Evolutionary conservation across 2,329 filamentous ascomycete species (phyloP), one percentile per base, ranked within the genome.

Genomic region (Aureobasidium sp.): DNA sequence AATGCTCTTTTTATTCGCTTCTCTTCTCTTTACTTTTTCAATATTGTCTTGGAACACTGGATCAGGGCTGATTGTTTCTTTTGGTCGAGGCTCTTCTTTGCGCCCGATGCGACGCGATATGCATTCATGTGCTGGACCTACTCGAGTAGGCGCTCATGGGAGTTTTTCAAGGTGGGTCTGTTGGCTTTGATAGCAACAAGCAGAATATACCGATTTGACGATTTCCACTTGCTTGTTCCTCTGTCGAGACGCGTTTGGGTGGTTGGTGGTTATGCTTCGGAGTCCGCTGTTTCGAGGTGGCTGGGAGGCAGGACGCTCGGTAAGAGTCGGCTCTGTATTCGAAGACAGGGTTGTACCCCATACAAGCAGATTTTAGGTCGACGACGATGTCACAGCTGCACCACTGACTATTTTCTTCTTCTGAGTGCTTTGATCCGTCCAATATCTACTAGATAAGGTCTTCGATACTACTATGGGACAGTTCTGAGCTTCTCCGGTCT

Each of bases 151-250:
- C 29, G 29, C 47, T 12, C 20, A 26, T 6, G 20, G 50, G 34
- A 26, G 32, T 52, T 39, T 37, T 32, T 29, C 26, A n/a, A n/a
- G 43, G 43, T 37, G 29, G 47, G 48, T 24, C 13, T 34, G 32
- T n/a, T 34, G 29, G n/a, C 4, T 24, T 26, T 24, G 20, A 20
- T 51, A 46, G 43, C 43, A 46, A 51, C 32, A 34, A 37, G 32
- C 48, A 51, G 48, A 46, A 15, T 37, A 51, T 51, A 51, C 48
- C 29, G 39, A 52, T 52, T 52, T 52, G 50, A 27, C 50, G 9
- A 36, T 36, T 36, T 36, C 15, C 26, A 5, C 1, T 51, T 24
- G 20, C 36, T 24, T 5, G 8, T 15, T 52, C 34, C n/a, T 8
- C 15, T 17, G 5, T 32, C 48, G 48, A 32, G 48, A 26, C 48